These are phyloP conservation scores for Yamadazyma tumulicola DNA, from an alignment of 805 yeast genomes.

Conservation along the genomic window DNA sequence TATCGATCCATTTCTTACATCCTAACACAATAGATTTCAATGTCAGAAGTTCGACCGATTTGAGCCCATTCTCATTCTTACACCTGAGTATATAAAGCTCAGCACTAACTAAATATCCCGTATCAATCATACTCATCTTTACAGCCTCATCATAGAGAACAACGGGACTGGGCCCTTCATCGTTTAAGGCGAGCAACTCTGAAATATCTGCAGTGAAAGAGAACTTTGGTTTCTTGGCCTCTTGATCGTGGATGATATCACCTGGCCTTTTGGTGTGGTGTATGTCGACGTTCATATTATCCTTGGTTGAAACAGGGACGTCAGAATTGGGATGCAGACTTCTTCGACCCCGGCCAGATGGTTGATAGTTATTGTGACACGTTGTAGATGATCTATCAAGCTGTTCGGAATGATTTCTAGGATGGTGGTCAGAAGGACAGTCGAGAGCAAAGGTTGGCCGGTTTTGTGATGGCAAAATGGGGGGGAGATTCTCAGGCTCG, in stretches of 20 bases:
- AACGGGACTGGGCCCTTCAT: neutral
- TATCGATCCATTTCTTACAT: slow-evolving; percentile 1
- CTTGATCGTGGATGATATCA: neutral
- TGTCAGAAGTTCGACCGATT: neutral
- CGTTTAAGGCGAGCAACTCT: slow-evolving; percentile 3
- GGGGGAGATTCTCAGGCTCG: too few relatives aligned
- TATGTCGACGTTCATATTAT: too few relatives aligned
- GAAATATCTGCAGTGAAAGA: neutral
- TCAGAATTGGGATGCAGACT: too few relatives aligned
- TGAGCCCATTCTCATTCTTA: neutral
- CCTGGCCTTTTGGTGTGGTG: neutral
- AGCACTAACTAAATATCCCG: slow-evolving; percentile 1
- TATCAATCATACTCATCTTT: neutral
- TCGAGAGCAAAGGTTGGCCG: too few relatives aligned
- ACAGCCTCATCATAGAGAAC: neutral
- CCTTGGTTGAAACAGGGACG: too few relatives aligned
- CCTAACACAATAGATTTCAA: slow-evolving; percentile 3
- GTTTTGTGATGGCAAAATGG: too few relatives aligned
- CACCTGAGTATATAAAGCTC: slow-evolving; percentile 1
- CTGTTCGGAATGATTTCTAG: too few relatives aligned
- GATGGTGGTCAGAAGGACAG: too few relatives aligned
- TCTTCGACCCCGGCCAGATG: too few relatives aligned
- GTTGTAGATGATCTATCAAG: too few relatives aligned
- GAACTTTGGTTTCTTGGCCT: neutral
- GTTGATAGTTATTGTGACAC: too few relatives aligned